Evolutionary conservation across 2,329 filamentous ascomycete species (phyloP).

Genomic region (Apiospora aurea): DNA sequence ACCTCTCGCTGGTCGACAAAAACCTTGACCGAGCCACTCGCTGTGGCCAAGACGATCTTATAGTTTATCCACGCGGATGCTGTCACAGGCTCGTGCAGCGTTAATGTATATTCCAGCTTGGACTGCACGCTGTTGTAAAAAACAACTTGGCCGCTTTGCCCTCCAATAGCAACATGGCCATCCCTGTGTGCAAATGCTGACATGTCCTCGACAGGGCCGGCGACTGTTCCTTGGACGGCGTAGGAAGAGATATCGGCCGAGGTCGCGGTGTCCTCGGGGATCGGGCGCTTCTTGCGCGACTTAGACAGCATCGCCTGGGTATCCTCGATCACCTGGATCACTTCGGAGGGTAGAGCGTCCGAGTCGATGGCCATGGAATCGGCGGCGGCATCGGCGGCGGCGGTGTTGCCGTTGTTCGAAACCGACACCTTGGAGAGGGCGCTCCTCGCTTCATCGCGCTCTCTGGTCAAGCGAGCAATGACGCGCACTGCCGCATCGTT

Average conservation of each 20-base stretch:
- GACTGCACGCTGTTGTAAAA: constrained; percentile 78
- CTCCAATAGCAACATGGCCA: constrained; percentile 75
- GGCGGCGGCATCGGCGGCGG: constrained; percentile 64
- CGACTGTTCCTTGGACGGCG: constrained; percentile 51
- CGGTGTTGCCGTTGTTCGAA: constrained; percentile 63
- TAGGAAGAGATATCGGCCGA: constrained; percentile 70
- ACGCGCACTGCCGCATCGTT: constrained; percentile 97
- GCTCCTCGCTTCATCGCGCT: constrained; percentile 91
- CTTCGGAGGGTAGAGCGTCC: constrained; percentile 74
- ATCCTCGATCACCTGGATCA: constrained; percentile 77
- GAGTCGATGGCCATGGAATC: constrained; percentile 95
- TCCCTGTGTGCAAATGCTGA: constrained; percentile 60
- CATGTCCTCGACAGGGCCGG: constrained; percentile 55
- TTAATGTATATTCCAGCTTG: constrained; percentile 70
- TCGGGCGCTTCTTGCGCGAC: constrained; percentile 85
- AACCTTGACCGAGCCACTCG: constrained; percentile 80
- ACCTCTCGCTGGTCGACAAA: constrained; percentile 72
- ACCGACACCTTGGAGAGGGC: constrained; percentile 87
- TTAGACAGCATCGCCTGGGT: constrained; percentile 86
- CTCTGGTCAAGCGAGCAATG: constrained; percentile 87
- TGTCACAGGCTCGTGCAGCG: constrained; percentile 73
- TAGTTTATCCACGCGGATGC: constrained; percentile 69
- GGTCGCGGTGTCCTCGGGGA: constrained; percentile 86
- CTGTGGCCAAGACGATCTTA: constrained; percentile 75
- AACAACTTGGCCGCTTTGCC: constrained; percentile 75